Base-by-base conservation (phyloP, 192 early-diverging fungal genomes). In the Jimgerdemannia flammicorona region DNA sequence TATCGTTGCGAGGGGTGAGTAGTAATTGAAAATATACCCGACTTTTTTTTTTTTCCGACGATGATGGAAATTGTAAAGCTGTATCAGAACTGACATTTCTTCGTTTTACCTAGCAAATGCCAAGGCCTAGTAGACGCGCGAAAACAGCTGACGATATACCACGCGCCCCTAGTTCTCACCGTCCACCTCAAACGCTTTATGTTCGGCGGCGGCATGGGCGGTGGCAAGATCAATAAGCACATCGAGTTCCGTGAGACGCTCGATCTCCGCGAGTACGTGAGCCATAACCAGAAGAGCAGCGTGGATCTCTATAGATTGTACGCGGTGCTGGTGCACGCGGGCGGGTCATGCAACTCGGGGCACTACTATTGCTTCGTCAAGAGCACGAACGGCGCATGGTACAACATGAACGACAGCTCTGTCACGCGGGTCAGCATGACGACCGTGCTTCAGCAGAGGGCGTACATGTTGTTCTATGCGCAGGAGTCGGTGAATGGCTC, bases 121-220 rank as follows among this genome's bases (percentile, higher is more conserved):
- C 88, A 89, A 67, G 80, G 84, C 43, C 85, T 91, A 7, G 92
- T 93, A 0, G 91, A 93, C 66, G 96, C 94, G 4, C 80, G 85
- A 66, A 97, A 97, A 78, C 87, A 91, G 73, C 89, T 95, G 86
- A 90, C 92, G 1, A 84, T 97, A 17, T 86, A 93, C 64, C 80
- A 86, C 40, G 81, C 92, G 17, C 96, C 96, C 40, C 81, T 84
- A 44, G 84, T 92, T 40, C 75, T 97, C 44, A 89, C 84, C 7
- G 72, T 97, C 39, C 96, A 97, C 66, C 82, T 97, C 44, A 97
- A 97, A 82, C 86, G 96, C 18, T 97, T 97, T 77, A 91, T 87
- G 54, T 92, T 83, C 73, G 81, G 79, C 3, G 75, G 78, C 40
- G 75, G 80, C 40, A 63, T 59, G 6, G 90, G 90, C 59, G 84